Evolutionary conservation across 768 basidiomycete species (phyloP).

Genomic region (Termitomyces sp.): DNA sequence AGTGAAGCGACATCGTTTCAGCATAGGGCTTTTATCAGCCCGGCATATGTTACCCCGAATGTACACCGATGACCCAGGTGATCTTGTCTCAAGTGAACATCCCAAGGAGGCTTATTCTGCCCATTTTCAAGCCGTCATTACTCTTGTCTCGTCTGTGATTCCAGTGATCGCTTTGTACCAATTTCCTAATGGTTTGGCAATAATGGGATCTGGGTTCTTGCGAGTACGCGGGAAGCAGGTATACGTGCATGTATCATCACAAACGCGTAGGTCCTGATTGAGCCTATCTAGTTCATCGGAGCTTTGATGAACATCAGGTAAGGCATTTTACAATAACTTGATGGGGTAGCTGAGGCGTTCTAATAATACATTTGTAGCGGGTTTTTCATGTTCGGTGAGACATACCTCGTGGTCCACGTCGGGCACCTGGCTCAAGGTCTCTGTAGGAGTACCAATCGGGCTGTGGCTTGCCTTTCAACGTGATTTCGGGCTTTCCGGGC

Average conservation of each 20-base stretch:
- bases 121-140: constrained; percentile 38
- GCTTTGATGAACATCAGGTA: constrained; percentile 73
- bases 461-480: constrained; percentile 1
- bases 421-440: background rate
- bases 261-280: background rate
- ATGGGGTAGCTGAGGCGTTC: background rate
- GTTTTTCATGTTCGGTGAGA: background rate
- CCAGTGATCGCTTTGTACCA: constrained; percentile 75
- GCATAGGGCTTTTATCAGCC: background rate
- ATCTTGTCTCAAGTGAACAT: constrained; percentile 6
- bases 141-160: constrained; percentile 58
- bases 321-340: background rate
- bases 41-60: constrained; percentile 50
- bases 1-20: background rate
- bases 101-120: background rate
- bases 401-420: background rate
- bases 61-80: constrained; percentile 66
- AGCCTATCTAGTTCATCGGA: constrained; percentile 45
- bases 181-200: constrained; percentile 70
- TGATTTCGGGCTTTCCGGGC: constrained; percentile 1
- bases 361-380: background rate
- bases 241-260: constrained; percentile 5
- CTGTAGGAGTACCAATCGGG: constrained; percentile 1
- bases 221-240: constrained; percentile 78
- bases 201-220: constrained; percentile 68